Percentiles rank a stretch among this genome's conserved stretches.
These are phyloP conservation scores for Colletotrichum eleusines DNA, from an alignment of 2,329 filamentous ascomycete genomes.

Conservation along the genomic window DNA sequence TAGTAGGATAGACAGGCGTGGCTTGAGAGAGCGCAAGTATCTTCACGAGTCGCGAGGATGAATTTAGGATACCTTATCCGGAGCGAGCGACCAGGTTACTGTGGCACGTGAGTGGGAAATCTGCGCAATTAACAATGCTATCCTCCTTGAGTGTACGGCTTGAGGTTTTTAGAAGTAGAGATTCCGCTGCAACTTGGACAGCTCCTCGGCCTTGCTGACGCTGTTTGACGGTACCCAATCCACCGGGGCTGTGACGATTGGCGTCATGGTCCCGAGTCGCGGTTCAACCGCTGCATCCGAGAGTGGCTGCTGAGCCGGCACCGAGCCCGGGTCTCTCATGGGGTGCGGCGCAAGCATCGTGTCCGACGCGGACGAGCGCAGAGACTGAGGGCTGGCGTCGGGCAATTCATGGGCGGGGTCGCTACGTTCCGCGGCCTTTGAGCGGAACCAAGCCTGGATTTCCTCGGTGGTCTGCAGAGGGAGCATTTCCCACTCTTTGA, in stretches of 20 bases:
- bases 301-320: not conserved
- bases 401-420: constrained; percentile 10
- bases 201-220: constrained; percentile 29
- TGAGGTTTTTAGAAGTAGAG: constrained; percentile 31
- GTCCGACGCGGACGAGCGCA: constrained; percentile 3
- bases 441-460: constrained; percentile 44
- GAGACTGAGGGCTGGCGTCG: constrained; percentile 10
- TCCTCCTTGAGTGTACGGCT: too few relatives aligned
- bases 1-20: too few relatives aligned
- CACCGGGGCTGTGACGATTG: not conserved
- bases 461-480: constrained; percentile 43
- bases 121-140: too few relatives aligned
- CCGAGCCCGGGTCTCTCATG: not conserved
- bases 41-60: too few relatives aligned
- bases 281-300: constrained; percentile 16
- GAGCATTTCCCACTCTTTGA: constrained; percentile 48
- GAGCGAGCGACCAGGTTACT: too few relatives aligned
- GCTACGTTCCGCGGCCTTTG: constrained; percentile 12
- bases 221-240: not conserved
- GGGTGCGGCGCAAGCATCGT: constrained; percentile 8
- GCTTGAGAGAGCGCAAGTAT: too few relatives aligned
- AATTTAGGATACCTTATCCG: too few relatives aligned
- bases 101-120: too few relatives aligned
- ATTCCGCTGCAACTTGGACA: constrained; percentile 36
- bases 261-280: constrained; percentile 27